A percentile compares a stretch with the other conserved stretches of the same genome.
Evolutionary conservation across 768 basidiomycete genomes (phyloP).

Genomic region (Galerina sulciceps): DNA sequence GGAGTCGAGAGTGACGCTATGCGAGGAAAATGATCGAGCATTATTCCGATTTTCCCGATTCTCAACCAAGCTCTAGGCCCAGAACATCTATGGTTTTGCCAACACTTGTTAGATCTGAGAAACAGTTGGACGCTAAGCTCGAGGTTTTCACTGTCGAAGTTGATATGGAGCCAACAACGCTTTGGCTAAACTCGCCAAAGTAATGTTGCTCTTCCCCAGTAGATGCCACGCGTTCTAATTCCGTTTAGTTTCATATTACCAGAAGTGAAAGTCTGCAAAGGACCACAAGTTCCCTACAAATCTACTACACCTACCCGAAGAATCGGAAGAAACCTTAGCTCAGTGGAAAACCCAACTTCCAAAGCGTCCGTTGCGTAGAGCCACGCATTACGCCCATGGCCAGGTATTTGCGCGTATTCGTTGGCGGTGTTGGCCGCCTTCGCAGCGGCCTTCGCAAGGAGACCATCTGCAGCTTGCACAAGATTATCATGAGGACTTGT

Average conservation of each 20-base stretch:
- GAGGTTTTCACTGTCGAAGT: background rate
- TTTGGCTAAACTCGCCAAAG: background rate
- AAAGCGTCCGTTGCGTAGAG: constrained; percentile 13
- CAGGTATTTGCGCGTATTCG: constrained; percentile 18
- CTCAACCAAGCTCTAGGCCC: constrained; percentile 18
- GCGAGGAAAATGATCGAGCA: constrained; percentile 23
- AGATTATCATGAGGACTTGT: constrained; percentile 30
- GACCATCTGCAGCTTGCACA: constrained; percentile 30
- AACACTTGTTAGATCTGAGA: constrained; percentile 1
- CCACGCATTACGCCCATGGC: constrained; percentile 16
- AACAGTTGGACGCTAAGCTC: background rate
- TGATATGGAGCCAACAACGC: background rate
- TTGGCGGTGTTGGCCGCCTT: constrained; percentile 9
- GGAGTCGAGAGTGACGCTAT: constrained; percentile 14
- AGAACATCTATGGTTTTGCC: constrained; percentile 17
- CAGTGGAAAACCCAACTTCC: constrained; percentile 21
- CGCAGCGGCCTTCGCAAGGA: constrained; percentile 16
- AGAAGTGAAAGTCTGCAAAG: constrained; percentile 25
- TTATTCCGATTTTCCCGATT: constrained; percentile 7
- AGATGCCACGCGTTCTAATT: background rate
- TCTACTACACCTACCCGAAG: constrained; percentile 23
- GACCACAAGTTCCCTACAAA: constrained; percentile 24
- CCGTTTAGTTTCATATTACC: constrained; percentile 13
- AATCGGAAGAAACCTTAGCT: constrained; percentile 20
- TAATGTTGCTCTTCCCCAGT: background rate